A percentile compares a stretch with the other conserved stretches of the same genome.
Conservation (phyloP, 768 basidiomycete species). For the Psilocybe azurescens region DNA sequence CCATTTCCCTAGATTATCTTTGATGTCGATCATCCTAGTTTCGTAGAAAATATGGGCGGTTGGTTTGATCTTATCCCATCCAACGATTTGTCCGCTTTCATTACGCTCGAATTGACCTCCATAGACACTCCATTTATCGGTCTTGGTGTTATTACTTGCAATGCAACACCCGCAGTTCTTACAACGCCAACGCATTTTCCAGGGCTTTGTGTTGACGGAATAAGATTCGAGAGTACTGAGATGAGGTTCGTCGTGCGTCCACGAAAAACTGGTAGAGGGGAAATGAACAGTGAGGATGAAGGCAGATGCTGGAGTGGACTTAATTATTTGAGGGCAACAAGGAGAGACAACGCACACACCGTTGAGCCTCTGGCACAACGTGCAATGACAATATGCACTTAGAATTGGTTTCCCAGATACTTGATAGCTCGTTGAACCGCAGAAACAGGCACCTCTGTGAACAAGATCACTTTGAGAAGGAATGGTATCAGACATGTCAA, state of each 20-base stretch:
- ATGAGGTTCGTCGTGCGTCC: conserved; percentile 50
- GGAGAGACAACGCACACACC: conserved; percentile 31
- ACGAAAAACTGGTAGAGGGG: conserved; percentile 51
- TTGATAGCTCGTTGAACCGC: conserved; percentile 53
- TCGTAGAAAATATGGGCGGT: conserved; percentile 72
- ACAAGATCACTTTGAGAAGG: conserved; percentile 18
- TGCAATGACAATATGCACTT: conserved; percentile 74
- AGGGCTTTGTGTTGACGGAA: conserved; percentile 51
- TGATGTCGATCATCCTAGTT: conserved; percentile 61
- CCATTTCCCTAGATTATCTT: conserved; percentile 67
- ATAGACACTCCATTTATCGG: conserved; percentile 60
- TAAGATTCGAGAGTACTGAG: conserved; percentile 49
- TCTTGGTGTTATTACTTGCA: conserved; percentile 55
- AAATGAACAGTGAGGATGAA: conserved; percentile 70
- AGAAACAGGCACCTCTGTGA: conserved; percentile 62
- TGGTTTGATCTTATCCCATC: conserved; percentile 62
- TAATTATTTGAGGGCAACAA: background rate
- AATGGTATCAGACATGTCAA: conserved; percentile 5
- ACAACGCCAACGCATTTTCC: conserved; percentile 70
- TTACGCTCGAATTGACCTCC: conserved; percentile 61
- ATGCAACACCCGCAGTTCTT: conserved; percentile 61
- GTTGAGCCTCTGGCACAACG: conserved; percentile 65
- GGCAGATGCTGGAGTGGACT: conserved; percentile 48
- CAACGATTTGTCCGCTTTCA: conserved; percentile 50
- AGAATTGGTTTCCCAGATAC: conserved; percentile 53